Conservation (phyloP, 108 stramenopile species). For the Mediolabrus comicus region DNA sequence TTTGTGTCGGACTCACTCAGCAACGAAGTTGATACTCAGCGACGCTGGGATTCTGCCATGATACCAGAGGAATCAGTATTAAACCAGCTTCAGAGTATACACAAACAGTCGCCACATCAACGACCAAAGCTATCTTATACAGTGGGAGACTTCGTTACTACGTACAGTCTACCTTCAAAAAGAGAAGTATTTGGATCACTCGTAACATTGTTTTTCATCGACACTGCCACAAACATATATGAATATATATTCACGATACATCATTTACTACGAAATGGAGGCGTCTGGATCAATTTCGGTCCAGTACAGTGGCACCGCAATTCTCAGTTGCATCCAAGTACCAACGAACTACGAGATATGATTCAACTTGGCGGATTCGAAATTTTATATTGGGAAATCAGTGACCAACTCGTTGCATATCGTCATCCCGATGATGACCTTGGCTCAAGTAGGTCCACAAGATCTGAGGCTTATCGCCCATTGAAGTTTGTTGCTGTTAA, state of each 20-base stretch:
- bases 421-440: slow-evolving; percentile 54
- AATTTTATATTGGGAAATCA: slow-evolving; percentile 64
- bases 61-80: slow-evolving; percentile 49
- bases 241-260: slow-evolving; percentile 57
- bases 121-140: slow-evolving; percentile 67
- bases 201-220: slow-evolving; percentile 82
- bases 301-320: slow-evolving; percentile 87
- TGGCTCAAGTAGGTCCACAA: slow-evolving; percentile 44
- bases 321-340: slow-evolving; percentile 60
- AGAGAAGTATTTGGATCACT: slow-evolving; percentile 54
- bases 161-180: slow-evolving; percentile 35
- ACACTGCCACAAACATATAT: slow-evolving; percentile 81
- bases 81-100: background rate
- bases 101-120: slow-evolving; percentile 12
- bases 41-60: slow-evolving; percentile 51
- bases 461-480: slow-evolving; percentile 69
- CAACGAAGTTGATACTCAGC: slow-evolving; percentile 75
- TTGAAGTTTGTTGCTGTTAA: slow-evolving; percentile 33
- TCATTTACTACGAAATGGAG: slow-evolving; percentile 33
- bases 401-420: slow-evolving; percentile 57
- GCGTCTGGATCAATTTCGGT: slow-evolving; percentile 84
- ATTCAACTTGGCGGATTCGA: slow-evolving; percentile 57
- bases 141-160: slow-evolving; percentile 68
- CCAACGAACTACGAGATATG: slow-evolving; percentile 65
- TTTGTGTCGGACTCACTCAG: slow-evolving; percentile 59